Percentiles rank a stretch among this genome's conserved stretches.
phyloP scores from a whole-genome alignment of 805 yeast genomes.

The Wickerhamiella australiensis region DNA sequence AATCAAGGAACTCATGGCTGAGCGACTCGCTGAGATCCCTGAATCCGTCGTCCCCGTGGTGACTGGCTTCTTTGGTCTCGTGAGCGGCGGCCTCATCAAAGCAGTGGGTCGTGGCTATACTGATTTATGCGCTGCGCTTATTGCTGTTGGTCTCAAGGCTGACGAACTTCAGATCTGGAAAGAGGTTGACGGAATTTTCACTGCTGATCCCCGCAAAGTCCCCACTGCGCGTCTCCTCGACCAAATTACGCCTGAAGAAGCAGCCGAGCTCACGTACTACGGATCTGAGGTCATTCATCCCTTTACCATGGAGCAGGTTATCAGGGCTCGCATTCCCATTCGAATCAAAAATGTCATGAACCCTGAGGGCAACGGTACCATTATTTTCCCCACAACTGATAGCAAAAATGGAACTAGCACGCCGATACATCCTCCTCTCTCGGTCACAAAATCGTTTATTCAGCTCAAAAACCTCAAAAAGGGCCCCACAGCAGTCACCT shows the following conservation, averaged over 20 bases:
- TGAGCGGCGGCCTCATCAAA: slow-evolving; percentile 89
- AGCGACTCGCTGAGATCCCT: slow-evolving; percentile 30
- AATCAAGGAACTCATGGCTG: slow-evolving; percentile 40
- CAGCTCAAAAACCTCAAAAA: slow-evolving; percentile 35
- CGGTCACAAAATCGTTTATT: slow-evolving; percentile 33
- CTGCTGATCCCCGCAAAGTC: slow-evolving; percentile 96
- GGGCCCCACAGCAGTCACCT: slow-evolving; percentile 86
- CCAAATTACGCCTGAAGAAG: slow-evolving; percentile 95
- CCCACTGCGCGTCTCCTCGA: slow-evolving; percentile 73
- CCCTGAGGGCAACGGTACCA: slow-evolving; percentile 85
- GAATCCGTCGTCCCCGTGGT: slow-evolving; percentile 61
- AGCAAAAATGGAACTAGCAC: slow-evolving; percentile 79
- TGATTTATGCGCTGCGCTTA: slow-evolving; percentile 91
- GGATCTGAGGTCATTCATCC: slow-evolving; percentile 98
- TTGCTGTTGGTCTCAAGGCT: slow-evolving; percentile 85
- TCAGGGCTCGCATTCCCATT: slow-evolving; percentile 89
- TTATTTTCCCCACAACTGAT: slow-evolving; percentile 83
- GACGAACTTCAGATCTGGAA: slow-evolving; percentile 97
- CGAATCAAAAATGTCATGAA: slow-evolving; percentile 92
- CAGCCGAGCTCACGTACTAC: slow-evolving; percentile 93
- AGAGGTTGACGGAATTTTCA: slow-evolving; percentile 96
- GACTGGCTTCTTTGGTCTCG: slow-evolving; percentile 89
- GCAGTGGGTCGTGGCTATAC: slow-evolving; percentile 97
- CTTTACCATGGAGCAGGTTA: slow-evolving; percentile 98
- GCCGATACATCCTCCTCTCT: slow-evolving; percentile 90